Conservation (phyloP, 2,329 filamentous ascomycete genomes). For the Akanthomyces uredinophilus region DNA sequence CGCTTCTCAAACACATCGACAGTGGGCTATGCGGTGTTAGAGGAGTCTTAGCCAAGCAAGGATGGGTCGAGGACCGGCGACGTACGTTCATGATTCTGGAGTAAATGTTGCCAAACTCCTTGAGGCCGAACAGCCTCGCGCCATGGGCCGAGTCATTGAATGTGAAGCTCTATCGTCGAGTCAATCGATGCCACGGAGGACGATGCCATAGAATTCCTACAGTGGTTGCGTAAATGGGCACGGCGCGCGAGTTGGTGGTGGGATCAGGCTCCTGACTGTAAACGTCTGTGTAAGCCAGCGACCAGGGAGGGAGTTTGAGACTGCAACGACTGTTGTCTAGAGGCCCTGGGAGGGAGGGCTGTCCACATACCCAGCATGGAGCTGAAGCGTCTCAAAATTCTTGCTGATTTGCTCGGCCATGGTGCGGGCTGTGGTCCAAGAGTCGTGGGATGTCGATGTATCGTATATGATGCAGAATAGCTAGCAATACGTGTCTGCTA, state of each 20-base stretch:
- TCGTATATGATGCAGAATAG: not conserved
- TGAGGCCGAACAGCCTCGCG: slow-evolving; percentile 90
- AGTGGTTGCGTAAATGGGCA: slow-evolving; percentile 94
- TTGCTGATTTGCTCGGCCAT: slow-evolving; percentile 39
- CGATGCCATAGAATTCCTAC: slow-evolving; percentile 38
- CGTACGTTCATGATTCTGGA: slow-evolving; percentile 89
- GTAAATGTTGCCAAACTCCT: slow-evolving; percentile 98
- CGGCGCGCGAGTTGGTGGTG: slow-evolving; percentile 78
- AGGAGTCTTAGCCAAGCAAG: not conserved
- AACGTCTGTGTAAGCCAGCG: slow-evolving; percentile 13
- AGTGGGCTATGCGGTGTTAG: slow-evolving; percentile 60
- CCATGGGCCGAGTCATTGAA: slow-evolving; percentile 98
- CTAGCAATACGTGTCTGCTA: not conserved
- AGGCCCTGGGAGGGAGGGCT: fast-evolving
- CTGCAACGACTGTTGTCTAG: not conserved
- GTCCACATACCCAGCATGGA: slow-evolving; percentile 68
- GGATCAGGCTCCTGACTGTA: slow-evolving; percentile 73
- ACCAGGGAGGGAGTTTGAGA: slow-evolving; percentile 2
- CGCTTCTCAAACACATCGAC: slow-evolving; percentile 96
- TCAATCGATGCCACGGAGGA: slow-evolving; percentile 14
- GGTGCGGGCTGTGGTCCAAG: not conserved
- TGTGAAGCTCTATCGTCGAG: slow-evolving; percentile 61
- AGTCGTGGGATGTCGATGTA: not conserved
- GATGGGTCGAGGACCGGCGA: slow-evolving; percentile 14
- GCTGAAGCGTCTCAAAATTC: slow-evolving; percentile 79